These are phyloP conservation scores for Phytophthora pinifolia DNA, from an alignment of 352 stramenopile species.

Conservation along the genomic window DNA sequence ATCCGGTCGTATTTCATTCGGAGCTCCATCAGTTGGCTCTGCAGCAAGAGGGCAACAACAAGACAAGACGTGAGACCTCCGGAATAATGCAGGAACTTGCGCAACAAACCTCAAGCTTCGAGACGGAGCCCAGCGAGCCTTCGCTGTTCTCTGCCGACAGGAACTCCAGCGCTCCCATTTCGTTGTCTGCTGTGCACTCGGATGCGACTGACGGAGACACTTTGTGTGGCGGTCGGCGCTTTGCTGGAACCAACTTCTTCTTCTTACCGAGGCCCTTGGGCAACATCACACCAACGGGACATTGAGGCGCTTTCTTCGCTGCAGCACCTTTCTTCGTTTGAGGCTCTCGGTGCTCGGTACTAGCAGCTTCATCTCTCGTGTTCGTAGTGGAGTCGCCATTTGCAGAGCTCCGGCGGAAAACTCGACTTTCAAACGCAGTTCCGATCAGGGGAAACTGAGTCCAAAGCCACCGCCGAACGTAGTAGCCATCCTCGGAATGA, in stretches of 20 bases:
- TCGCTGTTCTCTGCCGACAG: conserved; percentile 54
- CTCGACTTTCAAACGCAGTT: conserved; percentile 69
- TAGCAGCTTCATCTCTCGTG: conserved; percentile 9
- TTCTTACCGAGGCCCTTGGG: conserved; percentile 25
- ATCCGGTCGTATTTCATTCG: conserved; percentile 75
- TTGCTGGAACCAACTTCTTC: conserved; percentile 21
- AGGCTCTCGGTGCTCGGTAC: neutral
- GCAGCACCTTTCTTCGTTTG: conserved; percentile 14
- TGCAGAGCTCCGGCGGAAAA: conserved; percentile 35
- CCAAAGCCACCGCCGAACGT: conserved; percentile 81
- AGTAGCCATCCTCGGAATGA: conserved; percentile 71
- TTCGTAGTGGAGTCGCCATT: conserved; percentile 6
- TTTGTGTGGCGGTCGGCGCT: conserved; percentile 19
- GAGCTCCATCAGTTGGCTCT: conserved; percentile 67
- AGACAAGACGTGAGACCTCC: conserved; percentile 34
- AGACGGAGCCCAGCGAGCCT: conserved; percentile 48
- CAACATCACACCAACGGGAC: conserved; percentile 10
- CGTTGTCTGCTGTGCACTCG: conserved; percentile 33
- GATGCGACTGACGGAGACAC: conserved; percentile 1
- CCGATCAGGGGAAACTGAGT: conserved; percentile 85
- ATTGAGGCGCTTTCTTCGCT: conserved; percentile 13
- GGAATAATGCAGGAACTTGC: neutral
- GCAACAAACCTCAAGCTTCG: conserved; percentile 53
- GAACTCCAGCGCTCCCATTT: conserved; percentile 69
- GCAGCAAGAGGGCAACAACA: neutral